Percentiles rank a stretch among this genome's conserved stretches.
These are phyloP conservation scores for Penicillium sp. DNA, from an alignment of 2,329 filamentous ascomycete species.

Conservation along the genomic window DNA sequence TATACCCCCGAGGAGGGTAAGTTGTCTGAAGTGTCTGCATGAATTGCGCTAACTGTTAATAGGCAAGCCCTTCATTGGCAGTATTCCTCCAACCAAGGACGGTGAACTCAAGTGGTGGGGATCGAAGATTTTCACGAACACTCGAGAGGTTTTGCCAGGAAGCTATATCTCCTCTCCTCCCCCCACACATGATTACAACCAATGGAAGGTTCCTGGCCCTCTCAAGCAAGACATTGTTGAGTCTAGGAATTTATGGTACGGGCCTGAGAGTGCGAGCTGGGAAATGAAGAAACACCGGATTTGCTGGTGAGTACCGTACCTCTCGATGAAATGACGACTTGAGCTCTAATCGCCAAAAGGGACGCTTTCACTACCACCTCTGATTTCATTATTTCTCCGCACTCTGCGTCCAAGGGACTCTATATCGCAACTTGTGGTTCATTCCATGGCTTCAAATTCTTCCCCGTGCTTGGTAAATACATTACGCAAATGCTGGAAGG, in stretches of 20 bases:
- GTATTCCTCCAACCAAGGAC: constrained; percentile 53
- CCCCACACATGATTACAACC: constrained; percentile 54
- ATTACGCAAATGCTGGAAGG: constrained; percentile 31
- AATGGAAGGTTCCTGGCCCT: constrained; percentile 59
- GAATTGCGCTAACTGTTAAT: constrained; percentile 15
- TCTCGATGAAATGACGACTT: not conserved
- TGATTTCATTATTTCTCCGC: constrained; percentile 52
- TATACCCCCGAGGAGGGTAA: constrained; percentile 40
- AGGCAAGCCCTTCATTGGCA: constrained; percentile 58
- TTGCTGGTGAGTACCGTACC: constrained; percentile 57
- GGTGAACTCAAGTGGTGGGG: constrained; percentile 60
- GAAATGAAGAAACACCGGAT: constrained; percentile 62
- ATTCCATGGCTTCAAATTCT: constrained; percentile 33
- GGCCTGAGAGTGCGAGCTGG: constrained; percentile 56
- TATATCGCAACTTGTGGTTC: constrained; percentile 42
- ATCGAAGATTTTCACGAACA: constrained; percentile 60
- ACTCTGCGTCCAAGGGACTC: constrained; percentile 42
- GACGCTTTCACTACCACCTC: constrained; percentile 62
- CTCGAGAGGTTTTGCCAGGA: constrained; percentile 53
- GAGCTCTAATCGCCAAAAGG: constrained; percentile 44
- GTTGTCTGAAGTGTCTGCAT: not conserved
- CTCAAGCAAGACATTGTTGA: constrained; percentile 61
- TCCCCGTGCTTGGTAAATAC: constrained; percentile 33
- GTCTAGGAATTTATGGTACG: constrained; percentile 60
- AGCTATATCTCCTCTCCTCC: constrained; percentile 59